Base-by-base conservation (phyloP, 139 green algal genomes). In the Closterium sp. region DNA sequence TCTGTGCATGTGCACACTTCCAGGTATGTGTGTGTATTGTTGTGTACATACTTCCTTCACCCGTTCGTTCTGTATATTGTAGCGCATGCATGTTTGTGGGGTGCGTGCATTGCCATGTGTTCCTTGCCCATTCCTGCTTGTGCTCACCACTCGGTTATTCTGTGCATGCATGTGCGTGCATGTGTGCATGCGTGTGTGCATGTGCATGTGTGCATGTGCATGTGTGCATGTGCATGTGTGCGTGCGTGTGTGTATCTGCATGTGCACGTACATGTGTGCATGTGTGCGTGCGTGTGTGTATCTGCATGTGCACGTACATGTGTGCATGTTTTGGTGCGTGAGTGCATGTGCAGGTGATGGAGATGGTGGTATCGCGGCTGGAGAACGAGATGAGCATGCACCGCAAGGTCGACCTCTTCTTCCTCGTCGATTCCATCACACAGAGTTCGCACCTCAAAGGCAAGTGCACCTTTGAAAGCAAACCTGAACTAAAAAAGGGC, bases 381-480 rank as follows among this genome's bases (percentile, higher is more conserved):
- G 83, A 92, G 64, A 92, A n/a, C 19, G 89, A 92, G 89, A 33
- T 76, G 33, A 90, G 66, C 64, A 83, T 83, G 21, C 25, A 64
- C 30, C 43, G 64, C 21, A 33, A 86, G 30, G 33, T 88, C 84
- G 89, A 92, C 89, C 83, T 90, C 89, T 92, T 92, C 64, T 92
- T 92, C 10, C 86, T 92, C 30, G 55, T 92, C 12, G 89, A 92
- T 83, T 92, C 89, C 76, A 92, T 92, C 30, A 90, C 84, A 6
- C 89, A 92, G 30, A 90, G 21, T 19, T 90, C 87, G 21, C 84
- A 88, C 84, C 30, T 76, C 55, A 76, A 76, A 76, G 55, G 55
- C 55, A 76, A 76, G 55, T 76, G 55, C 55, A 76, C 55, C 55
- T 76, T n/a, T n/a, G n/a, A n/a, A n/a, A n/a, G n/a, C n/a, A n/a